Conservation (phyloP, 352 stramenopile genomes). For the Globisporangium parvum region DNA sequence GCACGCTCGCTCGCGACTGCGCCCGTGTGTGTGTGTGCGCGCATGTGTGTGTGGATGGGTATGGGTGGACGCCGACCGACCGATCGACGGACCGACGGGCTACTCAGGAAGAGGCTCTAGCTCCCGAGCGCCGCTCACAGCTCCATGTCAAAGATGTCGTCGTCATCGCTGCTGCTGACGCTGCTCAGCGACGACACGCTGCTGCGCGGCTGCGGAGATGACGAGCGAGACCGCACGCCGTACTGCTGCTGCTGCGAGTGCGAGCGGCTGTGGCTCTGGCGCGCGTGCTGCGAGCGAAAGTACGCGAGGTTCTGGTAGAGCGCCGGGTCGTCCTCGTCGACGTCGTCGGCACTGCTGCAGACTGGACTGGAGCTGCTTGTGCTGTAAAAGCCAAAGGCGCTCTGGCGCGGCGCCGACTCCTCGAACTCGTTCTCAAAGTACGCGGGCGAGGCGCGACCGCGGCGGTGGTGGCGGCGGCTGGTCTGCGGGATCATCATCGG, state of each 20-base stretch:
- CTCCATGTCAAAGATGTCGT: conserved; percentile 72
- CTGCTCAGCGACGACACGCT: neutral
- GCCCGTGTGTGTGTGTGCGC: no score
- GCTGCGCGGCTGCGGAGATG: neutral
- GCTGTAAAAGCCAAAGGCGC: neutral
- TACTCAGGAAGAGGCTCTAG: no score
- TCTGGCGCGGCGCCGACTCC: conserved; percentile 9
- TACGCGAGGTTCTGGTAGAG: conserved; percentile 67
- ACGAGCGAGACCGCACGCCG: no score
- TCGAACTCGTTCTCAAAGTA: conserved; percentile 18
- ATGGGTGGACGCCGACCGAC: no score
- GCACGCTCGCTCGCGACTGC: no score
- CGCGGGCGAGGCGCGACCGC: no score
- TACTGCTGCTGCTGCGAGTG: no score
- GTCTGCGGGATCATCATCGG: no score
- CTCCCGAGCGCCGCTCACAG: conserved; percentile 21
- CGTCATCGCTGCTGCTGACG: conserved; percentile 17
- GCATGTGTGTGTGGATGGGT: no score
- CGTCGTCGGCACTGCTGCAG: conserved; percentile 9
- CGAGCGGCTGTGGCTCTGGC: conserved; percentile 10
- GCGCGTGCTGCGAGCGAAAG: conserved; percentile 46
- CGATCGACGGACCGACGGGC: no score
- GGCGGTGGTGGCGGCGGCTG: no score
- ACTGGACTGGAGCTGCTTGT: neutral
- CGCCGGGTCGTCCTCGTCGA: conserved; percentile 55